Base-by-base conservation (phyloP, 1,139 yeast genomes). In the Yamadazyma mexicana region DNA sequence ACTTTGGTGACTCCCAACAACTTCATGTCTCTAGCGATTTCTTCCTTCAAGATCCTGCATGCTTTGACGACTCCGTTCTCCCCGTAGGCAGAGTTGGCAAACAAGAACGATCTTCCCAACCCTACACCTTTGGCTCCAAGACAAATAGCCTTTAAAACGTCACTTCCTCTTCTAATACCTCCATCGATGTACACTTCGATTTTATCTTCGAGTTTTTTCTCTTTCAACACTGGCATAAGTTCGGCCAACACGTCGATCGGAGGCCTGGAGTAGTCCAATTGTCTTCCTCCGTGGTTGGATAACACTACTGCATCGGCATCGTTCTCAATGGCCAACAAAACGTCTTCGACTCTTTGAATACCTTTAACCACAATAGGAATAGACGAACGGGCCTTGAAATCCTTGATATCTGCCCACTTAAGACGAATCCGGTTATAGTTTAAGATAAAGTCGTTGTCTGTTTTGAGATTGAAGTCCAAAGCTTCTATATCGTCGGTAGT, bases 101-200 rank as follows among this genome's bases (percentile, higher is more conserved):
- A 73, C 32, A 73, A 54, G 44, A 73, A 75, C 1, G 79, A 69
- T 44, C 79, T 58, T 12, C 80, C 79, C 26, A 76, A 54, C 4
- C 80, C 80, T 11, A 75, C 77, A 7, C 76, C 81, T 32, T 63
- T 73, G n/a, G 81, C 81, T 5, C 81, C 82, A 8, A 77, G 61
- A 36, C 79, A 74, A n/a, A 77, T 51, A 0, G 81, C 81, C 46
- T 76, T 77, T 38, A 75, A 51, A 3, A 77, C 63, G 51, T 77
- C 81, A n/a, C 77, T 69, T 4, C 79, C 81, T 47, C 81, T 61
- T 44, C 76, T 61, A 35, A 77, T 64, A 14, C 82, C 82, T 16
- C 81, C 81, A 54, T 77, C 82, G 12, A 77, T 56, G 48, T 61
- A 75, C 6, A 77, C 61, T 37, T 74, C 75, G 6, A 71, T 53